Base-by-base conservation (phyloP, 139 green algal genomes). In the Chlorella vulgaris region DNA sequence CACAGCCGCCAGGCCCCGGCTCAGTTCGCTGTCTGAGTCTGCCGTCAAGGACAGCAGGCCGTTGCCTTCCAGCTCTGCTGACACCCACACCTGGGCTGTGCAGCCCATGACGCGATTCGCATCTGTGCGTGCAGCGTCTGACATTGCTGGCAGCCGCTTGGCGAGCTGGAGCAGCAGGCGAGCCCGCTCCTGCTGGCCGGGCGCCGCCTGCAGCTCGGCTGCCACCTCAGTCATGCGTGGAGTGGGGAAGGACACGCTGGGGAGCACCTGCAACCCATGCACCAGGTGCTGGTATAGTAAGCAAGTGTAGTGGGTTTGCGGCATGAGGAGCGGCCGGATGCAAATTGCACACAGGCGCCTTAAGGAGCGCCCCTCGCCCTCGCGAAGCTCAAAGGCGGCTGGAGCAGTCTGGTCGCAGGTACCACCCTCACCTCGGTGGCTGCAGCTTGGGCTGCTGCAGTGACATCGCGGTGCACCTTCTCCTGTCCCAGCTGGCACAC, bases 61-160 rank as follows among this genome's bases (percentile, higher is more conserved):
- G 63, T 42, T 28, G 19, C 36, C 62, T 26, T 62, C 69, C 58
- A 85, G 60, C n/a, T 65, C 29, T 0, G 78, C 61, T 15, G 36
- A 74, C 43, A 88, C 29, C 93, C 93, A 99, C 42, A 96, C 94
- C 86, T 94, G 90, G 33, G 84, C 82, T 4, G 95, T 94, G 88
- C 96, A 99, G 31, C 96, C 96, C 91, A 99, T 97, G 21, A 99
- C 94, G 21, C 95, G 87, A 77, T 97, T 96, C 24, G 86, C 83
- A 6, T 84, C 53, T 26, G 74, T 82, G 67, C 80, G 80, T 1
- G 85, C 69, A 0, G 69, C 69, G 22, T 88, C 86, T 22, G 88
- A 74, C 43, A 94, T 84, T 0, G 70, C 33, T 0, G 86, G 69
- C 47, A 93, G 61, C n/a, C 5, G 29, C 35, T 69, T 62, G 2